Base-by-base conservation (phyloP, 352 stramenopile genomes). In the Phytophthora tentaculata region DNA sequence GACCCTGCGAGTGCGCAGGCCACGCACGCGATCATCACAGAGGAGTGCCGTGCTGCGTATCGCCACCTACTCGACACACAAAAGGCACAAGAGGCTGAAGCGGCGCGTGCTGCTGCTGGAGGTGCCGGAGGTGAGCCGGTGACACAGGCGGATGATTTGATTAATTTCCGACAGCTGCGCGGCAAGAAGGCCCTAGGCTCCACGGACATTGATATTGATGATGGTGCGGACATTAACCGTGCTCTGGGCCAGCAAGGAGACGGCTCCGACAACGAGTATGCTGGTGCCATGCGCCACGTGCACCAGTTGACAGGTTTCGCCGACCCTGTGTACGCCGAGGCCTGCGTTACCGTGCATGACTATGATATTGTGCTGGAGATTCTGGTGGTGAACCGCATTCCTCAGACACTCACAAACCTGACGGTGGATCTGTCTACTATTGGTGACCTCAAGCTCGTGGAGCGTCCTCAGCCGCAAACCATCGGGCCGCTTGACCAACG, bases 291-390 rank as follows among this genome's bases (percentile, higher is more conserved):
- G 55, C 92, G 88, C 32, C 97, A 99, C 76, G 96, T 99, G 58
- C 98, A 99, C 77, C 98, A 99, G 80, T 87, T 99, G 39, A 99
- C 95, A 74, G 98, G 98, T 50, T 99, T 99, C 80, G 96, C 97
- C 19, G 98, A 99, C 79, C 97, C 98, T 2, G 97, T 99, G 50
- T 99, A 99, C 78, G 97, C 97, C 20, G 98, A 99, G 80, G 98
- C 98, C 14, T 97, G 97, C 62, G 96, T 99, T n/a, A 99, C 97
- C 19, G 98, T 99, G 20, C 98, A 99, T 74, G 98, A 99, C 69
- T 99, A 99, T 76, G 98, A 99, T 83, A 99, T 99, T 81, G 91
- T 99, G 67, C 83, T 99, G 56, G 96, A 99, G 74, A 98, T 99
- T 67, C 76, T 99, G 53, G 92, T 99, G 23, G 98, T 99, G 55